Base-by-base conservation (phyloP, 225 moss, liverwort and hornwort genomes). In the Antitrichia curtipendula region DNA sequence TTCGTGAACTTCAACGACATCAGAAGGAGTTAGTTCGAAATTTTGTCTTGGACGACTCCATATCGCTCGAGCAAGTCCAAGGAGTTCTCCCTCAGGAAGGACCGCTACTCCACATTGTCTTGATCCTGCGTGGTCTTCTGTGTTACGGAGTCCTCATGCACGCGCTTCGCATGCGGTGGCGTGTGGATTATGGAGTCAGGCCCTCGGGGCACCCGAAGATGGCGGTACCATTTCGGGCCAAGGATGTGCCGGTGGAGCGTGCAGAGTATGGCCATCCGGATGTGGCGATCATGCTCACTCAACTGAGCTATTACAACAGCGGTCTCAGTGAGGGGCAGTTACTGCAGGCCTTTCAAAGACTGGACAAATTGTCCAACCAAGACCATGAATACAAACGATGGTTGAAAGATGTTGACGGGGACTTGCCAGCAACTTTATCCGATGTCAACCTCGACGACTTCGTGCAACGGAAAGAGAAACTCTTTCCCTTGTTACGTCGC, bases 211-310 rank as follows among this genome's bases (percentile, higher is more conserved):
- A 36, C 3, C 82, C 93, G 0, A 87, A 61, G 78, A 91, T 93
- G 93, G 93, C 90, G 7, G 90, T 93, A 7, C 93, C 93, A 1
- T 91, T 93, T 66, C 41, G 50, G 53, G 90, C 90, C 5, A 93
- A 91, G 79, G 91, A 93, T 62, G 91, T 91, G 12, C 93, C 91
- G 2, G 91, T 78, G 17, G 93, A 93, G 75, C 86, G 90, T 13
- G 91, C 91, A 2, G 91, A 93, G 17, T 91, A 63, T 18, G 93
- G 91, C 13, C 93, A 93, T 57, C 90, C 91, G 0, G 93, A 93
- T 56, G 78, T 91, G 32, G 93, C 91, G 7, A 91, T 93, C 62
- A 91, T 93, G 90, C 76, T 91, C 6, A 93, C 91, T 11, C 91
- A 93, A 56, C 60, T 93, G 41, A 90, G 88, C 45, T 93, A 93